Conservation (phyloP, 2,329 filamentous ascomycete species). For the Fusarium irregulare region DNA sequence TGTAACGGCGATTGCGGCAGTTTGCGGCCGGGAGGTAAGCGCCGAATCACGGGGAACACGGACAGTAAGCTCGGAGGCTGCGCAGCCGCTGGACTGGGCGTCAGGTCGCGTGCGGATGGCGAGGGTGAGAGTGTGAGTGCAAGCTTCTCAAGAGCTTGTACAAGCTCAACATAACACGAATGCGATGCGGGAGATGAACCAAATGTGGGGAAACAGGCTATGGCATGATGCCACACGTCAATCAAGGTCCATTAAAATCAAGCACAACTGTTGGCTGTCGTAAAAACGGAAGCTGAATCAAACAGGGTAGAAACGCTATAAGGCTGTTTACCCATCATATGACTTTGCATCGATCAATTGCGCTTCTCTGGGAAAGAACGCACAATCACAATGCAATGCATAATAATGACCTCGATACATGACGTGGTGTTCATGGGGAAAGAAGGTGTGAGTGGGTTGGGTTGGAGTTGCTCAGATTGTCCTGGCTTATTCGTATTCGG, state of each 20-base stretch:
- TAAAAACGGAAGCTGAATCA: not conserved
- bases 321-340: slow-evolving; percentile 4
- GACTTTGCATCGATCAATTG: slow-evolving; percentile 3
- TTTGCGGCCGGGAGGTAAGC: slow-evolving; percentile 15
- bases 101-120: slow-evolving; percentile 18
- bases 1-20: not conserved
- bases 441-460: slow-evolving; percentile 16
- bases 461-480: not conserved
- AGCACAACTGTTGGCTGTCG: slow-evolving; percentile 5
- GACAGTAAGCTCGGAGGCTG: slow-evolving; percentile 19
- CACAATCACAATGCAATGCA: slow-evolving; percentile 11
- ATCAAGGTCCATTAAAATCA: slow-evolving; percentile 22
- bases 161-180: slow-evolving; percentile 40
- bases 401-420: slow-evolving; percentile 9
- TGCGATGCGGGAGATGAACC: slow-evolving; percentile 26
- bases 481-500: slow-evolving; percentile 43
- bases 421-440: slow-evolving; percentile 21
- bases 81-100: slow-evolving; percentile 6
- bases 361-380: not conserved
- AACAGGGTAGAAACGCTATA: not conserved
- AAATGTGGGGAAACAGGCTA: slow-evolving; percentile 39
- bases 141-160: slow-evolving; percentile 23
- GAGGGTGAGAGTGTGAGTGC: slow-evolving; percentile 20
- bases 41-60: slow-evolving; percentile 24
- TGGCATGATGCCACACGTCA: slow-evolving; percentile 43